Base-by-base conservation (phyloP, 345 rosid genomes). In the Eutrema heterophyllum region DNA sequence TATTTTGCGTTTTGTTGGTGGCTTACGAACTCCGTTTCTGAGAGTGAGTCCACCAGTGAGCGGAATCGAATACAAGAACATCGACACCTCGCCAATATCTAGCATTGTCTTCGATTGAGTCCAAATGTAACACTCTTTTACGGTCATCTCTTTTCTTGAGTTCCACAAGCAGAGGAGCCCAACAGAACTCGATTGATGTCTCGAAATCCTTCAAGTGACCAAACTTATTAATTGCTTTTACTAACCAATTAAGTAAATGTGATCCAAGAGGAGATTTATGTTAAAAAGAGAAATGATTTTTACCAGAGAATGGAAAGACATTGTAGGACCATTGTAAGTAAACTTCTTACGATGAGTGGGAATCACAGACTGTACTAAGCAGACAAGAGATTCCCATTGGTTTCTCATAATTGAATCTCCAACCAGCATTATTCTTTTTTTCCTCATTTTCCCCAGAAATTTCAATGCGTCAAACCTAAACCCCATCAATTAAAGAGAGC, bases 41-140 rank as follows among this genome's bases (percentile, higher is more conserved):
- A n/a, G 92, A 87, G 70, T 90, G 99, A 78, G 96, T 89, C 97
- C 97, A 92, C 99, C 99, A 95, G 45, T 95, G 99, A 79, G 97
- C 99, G 0, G 97, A 89, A 67, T 95, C 97, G 41, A 95, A 95
- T 54, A 92, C 97, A 64, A 95, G 93, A 67, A 92, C 52, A 74
- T 95, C 92, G 9, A 81, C 93, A 54, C 88, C 85, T 60, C 96
- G 83, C 97, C 97, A 95, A 12, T 83, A 90, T 85, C 86, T 86
- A 43, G 99, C 99, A 77, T 89, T 92, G 78, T 85, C 96, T 79
- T 95, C 97, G 51, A 95, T 87, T 87, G 68, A 66, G 79, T 95
- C 99, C 80, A 95, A 82, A 77, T 92, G 93, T 67, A 94, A 76
- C 15, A 91, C 69, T 77, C 96, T 88, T 83, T 81, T 84, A 74